A percentile compares a stretch with the other conserved stretches of the same genome.
Evolutionary conservation across 1,284 basidiomycete species (phyloP).

Genomic region (Thecaphora frezii): DNA sequence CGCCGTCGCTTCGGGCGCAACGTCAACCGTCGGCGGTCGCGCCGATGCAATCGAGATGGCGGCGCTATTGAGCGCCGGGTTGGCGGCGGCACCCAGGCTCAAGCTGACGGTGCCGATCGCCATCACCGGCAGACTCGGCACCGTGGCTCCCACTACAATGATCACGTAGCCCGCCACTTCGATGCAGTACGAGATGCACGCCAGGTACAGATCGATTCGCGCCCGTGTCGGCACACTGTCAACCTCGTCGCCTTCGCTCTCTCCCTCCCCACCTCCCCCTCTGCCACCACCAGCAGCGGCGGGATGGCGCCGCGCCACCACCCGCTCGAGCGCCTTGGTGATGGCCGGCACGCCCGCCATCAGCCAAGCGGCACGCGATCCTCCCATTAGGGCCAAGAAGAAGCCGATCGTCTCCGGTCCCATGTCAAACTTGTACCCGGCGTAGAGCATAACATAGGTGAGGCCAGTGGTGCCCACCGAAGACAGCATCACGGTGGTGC

Average conservation of each 20-base stretch:
- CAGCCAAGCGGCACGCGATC: constrained; percentile 23
- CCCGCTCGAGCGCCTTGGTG: constrained; percentile 21
- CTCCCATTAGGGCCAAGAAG: constrained; percentile 22
- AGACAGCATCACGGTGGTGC: constrained; percentile 21
- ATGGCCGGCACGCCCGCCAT: constrained; percentile 29
- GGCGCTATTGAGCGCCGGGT: constrained; percentile 26
- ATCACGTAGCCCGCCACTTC: constrained; percentile 28
- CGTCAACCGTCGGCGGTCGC: constrained; percentile 17
- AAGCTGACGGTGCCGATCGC: constrained; percentile 25
- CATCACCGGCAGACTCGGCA: constrained; percentile 24
- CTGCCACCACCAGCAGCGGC: too few species aligned
- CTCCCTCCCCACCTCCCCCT: not conserved
- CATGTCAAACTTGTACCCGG: constrained; percentile 33
- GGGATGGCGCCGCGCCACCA: constrained; percentile 12
- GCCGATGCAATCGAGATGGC: constrained; percentile 20
- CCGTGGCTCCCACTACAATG: constrained; percentile 24
- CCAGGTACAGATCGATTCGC: constrained; percentile 20
- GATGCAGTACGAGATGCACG: constrained; percentile 25
- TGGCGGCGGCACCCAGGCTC: constrained; percentile 25
- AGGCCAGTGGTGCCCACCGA: constrained; percentile 29
- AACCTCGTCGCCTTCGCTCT: not conserved
- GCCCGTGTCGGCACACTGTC: constrained; percentile 22
- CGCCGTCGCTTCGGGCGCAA: constrained; percentile 17
- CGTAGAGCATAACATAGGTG: constrained; percentile 26
- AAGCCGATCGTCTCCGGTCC: constrained; percentile 31